phyloP scores from a whole-genome alignment of 345 rosid species.

The Tarenaya hassleriana region DNA sequence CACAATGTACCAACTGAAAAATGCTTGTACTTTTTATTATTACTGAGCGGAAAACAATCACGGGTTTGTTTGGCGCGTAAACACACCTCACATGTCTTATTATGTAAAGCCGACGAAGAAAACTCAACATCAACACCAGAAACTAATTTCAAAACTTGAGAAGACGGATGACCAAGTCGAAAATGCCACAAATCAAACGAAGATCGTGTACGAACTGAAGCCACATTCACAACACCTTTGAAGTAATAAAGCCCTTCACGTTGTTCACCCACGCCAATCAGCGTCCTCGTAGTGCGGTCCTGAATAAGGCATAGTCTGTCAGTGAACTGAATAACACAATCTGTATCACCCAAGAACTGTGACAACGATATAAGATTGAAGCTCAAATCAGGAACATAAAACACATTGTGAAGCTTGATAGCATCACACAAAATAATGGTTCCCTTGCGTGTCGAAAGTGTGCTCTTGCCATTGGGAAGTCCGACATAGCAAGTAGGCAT shows the following conservation, averaged over 20 bases:
- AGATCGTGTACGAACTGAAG: no score
- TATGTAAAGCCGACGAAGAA: no score
- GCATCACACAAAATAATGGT: background rate
- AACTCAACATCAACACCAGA: background rate
- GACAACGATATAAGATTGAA: background rate
- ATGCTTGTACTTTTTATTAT: background rate
- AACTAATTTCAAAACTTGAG: background rate
- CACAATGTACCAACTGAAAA: background rate
- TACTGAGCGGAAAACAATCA: background rate
- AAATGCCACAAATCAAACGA: background rate
- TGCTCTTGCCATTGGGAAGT: background rate
- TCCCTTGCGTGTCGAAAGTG: background rate
- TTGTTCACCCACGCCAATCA: slow-evolving; percentile 19
- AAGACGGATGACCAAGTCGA: background rate
- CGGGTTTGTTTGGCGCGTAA: background rate
- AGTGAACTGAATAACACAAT: background rate
- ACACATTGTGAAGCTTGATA: background rate
- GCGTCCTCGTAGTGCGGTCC: slow-evolving; percentile 21
- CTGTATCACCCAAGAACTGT: background rate
- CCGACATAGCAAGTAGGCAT: accelerated
- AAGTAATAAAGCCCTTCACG: background rate
- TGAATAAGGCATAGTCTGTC: slow-evolving; percentile 8
- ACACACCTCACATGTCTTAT: background rate
- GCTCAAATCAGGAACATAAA: background rate
- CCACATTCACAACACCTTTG: background rate